These are phyloP conservation scores for Colletotrichum siamense DNA, from an alignment of 2,329 filamentous ascomycete genomes.

Conservation along the genomic window DNA sequence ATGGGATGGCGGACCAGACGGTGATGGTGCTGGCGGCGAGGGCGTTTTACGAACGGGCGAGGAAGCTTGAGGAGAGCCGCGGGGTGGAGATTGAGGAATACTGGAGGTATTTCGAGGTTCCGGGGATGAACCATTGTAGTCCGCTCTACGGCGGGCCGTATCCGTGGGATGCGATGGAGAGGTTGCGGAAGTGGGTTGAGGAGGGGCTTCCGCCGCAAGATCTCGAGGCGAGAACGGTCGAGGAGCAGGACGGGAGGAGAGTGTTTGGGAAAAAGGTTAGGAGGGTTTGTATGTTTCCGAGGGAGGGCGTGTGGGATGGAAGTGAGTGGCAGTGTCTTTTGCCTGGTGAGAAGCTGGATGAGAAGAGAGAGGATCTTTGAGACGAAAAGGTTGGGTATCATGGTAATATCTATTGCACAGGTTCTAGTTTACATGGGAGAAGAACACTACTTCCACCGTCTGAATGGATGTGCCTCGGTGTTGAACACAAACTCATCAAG, in stretches of 20 bases:
- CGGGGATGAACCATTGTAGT: constrained; percentile 55
- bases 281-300: background rate
- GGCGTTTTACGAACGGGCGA: background rate
- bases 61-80: background rate
- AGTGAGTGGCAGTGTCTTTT: background rate
- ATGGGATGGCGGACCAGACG: constrained; percentile 42
- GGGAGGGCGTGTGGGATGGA: background rate
- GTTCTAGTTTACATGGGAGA: background rate
- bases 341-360: background rate
- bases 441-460: background rate
- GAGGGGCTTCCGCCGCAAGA: constrained; percentile 53
- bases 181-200: constrained; percentile 55
- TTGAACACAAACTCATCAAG: constrained; percentile 63
- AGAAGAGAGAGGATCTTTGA: background rate
- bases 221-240: background rate
- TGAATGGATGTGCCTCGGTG: constrained; percentile 39
- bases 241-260: background rate
- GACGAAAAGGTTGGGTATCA: background rate
- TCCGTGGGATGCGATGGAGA: background rate
- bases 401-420: background rate
- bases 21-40: constrained; percentile 25
- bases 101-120: constrained; percentile 48
- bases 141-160: background rate
- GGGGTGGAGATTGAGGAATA: background rate
- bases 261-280: background rate